Evolutionary conservation across 257 asterid species (phyloP), one percentile per base, ranked within the genome.

Genomic region (Gentiana straminea): DNA sequence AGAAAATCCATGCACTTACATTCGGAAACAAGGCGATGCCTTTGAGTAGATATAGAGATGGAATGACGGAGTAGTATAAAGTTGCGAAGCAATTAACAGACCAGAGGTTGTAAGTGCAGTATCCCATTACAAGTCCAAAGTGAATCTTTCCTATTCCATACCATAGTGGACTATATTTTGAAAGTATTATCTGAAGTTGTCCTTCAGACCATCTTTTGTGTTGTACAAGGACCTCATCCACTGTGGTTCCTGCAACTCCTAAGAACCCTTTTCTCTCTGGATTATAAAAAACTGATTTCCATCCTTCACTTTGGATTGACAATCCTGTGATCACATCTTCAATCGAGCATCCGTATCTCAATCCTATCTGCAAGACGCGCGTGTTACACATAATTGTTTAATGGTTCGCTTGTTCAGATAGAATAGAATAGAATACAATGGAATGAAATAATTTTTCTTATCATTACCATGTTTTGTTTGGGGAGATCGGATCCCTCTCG

Each of bases 271-370:
- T 48, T 44, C 49, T 52, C 33, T 55, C 6, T 12, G 78, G 74
- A 32, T 60, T 56, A 59, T 55, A 60, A 50, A 32, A n/a, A 3
- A 61, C 56, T 2, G 78, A 73, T 60, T 53, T 64, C 78, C 78
- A 73, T 2, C 71, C 78, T 48, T 55, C 45, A 41, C 68, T 64
- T 60, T 73, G 64, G 5, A 73, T 68, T 24, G 66, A 60, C 24
- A 73, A 13, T 52, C 78, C 78, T 13, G 74, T 68, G 3, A 73
- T 48, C 3, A 73, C 57, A 49, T 73, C 78, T 54, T 73, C 74
- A 4, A 64, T 61, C 5, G 65, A 62, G 35, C 70, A 68, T 8
- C 74, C 78, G 52, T 73, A 73, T 51, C 51, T 73, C 51, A 73
- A 33, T 0, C 74, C 78, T 54, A 68, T 68, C 78, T 73, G 74